phyloP scores from a whole-genome alignment of 1,284 basidiomycete species.

The Leccinum fallax region DNA sequence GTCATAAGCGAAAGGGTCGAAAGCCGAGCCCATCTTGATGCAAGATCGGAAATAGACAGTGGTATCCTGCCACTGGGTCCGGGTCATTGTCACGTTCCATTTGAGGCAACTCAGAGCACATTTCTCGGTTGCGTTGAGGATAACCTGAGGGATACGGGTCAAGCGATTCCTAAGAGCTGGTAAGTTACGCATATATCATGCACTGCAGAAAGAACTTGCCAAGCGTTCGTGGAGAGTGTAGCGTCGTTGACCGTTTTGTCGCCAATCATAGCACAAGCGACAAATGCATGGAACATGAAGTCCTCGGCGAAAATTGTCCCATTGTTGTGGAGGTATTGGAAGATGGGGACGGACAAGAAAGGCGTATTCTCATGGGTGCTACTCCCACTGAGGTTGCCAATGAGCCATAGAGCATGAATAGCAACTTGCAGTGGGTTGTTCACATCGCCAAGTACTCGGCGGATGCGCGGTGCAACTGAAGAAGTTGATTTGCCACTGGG shows the following conservation, averaged over 20 bases:
- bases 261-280: slow-evolving; percentile 52
- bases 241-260: slow-evolving; percentile 62
- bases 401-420: slow-evolving; percentile 53
- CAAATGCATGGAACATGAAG: slow-evolving; percentile 42
- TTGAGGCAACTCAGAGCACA: slow-evolving; percentile 31
- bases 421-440: slow-evolving; percentile 36
- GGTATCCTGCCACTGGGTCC: slow-evolving; percentile 30
- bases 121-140: slow-evolving; percentile 36
- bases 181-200: slow-evolving; percentile 9
- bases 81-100: slow-evolving; percentile 31
- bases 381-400: slow-evolving; percentile 36
- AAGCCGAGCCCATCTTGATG: slow-evolving; percentile 32
- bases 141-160: slow-evolving; percentile 30
- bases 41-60: slow-evolving; percentile 29
- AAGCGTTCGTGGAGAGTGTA: slow-evolving; percentile 45
- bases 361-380: slow-evolving; percentile 5
- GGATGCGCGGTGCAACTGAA: slow-evolving; percentile 23
- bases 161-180: slow-evolving; percentile 29
- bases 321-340: slow-evolving; percentile 32
- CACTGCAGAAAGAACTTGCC: slow-evolving; percentile 32
- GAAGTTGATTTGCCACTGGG: slow-evolving; percentile 1
- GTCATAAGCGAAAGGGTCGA: slow-evolving; percentile 31
- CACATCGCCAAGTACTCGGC: slow-evolving; percentile 20
- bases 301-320: slow-evolving; percentile 33
- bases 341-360: slow-evolving; percentile 35